phyloP scores from a whole-genome alignment of 495 filamentous ascomycete species.

The Aspergillus sparsus region DNA sequence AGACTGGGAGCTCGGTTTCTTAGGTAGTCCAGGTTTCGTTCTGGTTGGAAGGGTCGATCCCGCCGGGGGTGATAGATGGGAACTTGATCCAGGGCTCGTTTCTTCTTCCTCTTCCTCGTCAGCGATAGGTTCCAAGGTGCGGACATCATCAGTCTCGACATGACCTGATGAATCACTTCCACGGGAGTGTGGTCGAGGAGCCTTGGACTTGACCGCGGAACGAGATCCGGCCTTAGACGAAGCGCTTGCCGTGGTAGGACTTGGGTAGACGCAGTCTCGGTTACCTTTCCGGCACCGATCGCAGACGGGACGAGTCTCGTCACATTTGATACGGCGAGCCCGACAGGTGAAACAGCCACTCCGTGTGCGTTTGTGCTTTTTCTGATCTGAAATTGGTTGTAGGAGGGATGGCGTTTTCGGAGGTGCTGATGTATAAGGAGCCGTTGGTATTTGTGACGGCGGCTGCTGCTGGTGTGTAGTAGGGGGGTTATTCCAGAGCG shows the following conservation, averaged over 20 bases:
- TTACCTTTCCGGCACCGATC: constrained; percentile 86
- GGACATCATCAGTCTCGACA: constrained; percentile 44
- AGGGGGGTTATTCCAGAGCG: constrained; percentile 46
- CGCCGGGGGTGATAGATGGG: constrained; percentile 32
- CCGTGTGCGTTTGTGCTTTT: constrained; percentile 91
- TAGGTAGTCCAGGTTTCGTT: constrained; percentile 27
- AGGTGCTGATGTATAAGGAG: constrained; percentile 28
- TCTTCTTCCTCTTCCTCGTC: constrained; percentile 64
- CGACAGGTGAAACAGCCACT: constrained; percentile 96
- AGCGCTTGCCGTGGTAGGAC: constrained; percentile 51
- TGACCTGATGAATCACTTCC: constrained; percentile 54
- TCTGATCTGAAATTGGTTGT: constrained; percentile 59
- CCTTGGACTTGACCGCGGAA: constrained; percentile 46
- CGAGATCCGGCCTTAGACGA: constrained; percentile 39
- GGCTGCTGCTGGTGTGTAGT: constrained; percentile 15
- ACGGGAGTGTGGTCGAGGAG: constrained; percentile 45
- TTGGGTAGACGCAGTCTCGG: constrained; percentile 81
- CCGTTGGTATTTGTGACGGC: constrained; percentile 20
- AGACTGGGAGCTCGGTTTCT: constrained; percentile 43
- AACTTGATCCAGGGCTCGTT: constrained; percentile 30
- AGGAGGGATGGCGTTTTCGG: constrained; percentile 35
- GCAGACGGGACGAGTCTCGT: constrained; percentile 82
- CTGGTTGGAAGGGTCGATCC: constrained; percentile 21
- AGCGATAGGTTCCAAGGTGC: constrained; percentile 60
- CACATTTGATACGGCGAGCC: constrained; percentile 88